Conservation (phyloP, 805 yeast species). For the Starmerella geochares region DNA sequence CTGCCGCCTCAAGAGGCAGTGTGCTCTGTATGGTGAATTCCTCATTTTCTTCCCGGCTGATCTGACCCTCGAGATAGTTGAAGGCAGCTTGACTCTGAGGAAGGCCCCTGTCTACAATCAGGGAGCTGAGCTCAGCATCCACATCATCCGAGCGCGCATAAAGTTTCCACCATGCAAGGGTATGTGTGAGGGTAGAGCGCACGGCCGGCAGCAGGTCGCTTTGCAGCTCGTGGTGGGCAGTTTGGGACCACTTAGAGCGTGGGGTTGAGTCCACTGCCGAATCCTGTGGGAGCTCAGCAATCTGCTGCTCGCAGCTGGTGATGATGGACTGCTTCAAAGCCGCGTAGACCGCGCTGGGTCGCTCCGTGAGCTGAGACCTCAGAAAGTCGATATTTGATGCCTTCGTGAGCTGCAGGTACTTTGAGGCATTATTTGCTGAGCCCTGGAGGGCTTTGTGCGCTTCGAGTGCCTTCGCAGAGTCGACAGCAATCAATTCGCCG, state of each 20-base stretch:
- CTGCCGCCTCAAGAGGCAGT: background rate
- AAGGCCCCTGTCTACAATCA: slow-evolving; percentile 23
- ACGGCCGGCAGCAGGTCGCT: slow-evolving; percentile 27
- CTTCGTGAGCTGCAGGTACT: slow-evolving; percentile 22
- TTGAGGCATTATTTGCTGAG: slow-evolving; percentile 27
- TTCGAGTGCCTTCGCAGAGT: slow-evolving; percentile 22
- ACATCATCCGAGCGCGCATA: slow-evolving; percentile 33
- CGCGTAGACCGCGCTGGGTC: slow-evolving; percentile 12
- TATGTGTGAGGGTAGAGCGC: slow-evolving; percentile 15
- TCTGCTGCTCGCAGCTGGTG: slow-evolving; percentile 27
- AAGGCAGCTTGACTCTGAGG: slow-evolving; percentile 28
- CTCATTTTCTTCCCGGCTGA: slow-evolving; percentile 17
- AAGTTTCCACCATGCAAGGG: slow-evolving; percentile 34
- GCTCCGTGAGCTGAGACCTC: slow-evolving; percentile 19
- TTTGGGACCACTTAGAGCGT: slow-evolving; percentile 31
- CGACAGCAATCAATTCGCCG: slow-evolving; percentile 15
- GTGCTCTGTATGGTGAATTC: background rate
- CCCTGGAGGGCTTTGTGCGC: slow-evolving; percentile 26
- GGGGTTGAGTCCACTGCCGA: slow-evolving; percentile 12
- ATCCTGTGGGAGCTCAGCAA: slow-evolving; percentile 18
- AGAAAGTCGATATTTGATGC: slow-evolving; percentile 25
- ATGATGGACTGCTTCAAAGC: slow-evolving; percentile 25
- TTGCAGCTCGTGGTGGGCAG: slow-evolving; percentile 35
- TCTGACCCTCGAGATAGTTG: slow-evolving; percentile 30
- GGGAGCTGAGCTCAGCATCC: slow-evolving; percentile 23